Conservation (phyloP, 148 eudicot genomes). For the Cornus controversa region DNA sequence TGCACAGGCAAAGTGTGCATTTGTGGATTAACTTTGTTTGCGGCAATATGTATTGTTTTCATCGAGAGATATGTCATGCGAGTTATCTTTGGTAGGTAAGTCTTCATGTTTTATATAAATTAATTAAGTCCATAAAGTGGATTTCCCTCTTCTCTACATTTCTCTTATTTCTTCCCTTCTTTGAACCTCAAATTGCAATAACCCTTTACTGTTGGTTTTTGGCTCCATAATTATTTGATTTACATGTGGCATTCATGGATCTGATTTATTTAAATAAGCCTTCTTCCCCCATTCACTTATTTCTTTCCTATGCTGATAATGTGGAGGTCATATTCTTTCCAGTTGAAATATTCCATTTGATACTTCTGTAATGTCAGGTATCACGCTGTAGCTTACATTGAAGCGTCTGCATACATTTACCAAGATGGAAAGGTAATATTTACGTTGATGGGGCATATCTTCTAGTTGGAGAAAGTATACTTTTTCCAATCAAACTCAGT, state of each 20-base stretch:
- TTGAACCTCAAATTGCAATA: background rate
- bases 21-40: background rate
- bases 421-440: conserved; percentile 91
- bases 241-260: background rate
- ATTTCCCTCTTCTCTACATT: background rate
- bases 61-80: background rate
- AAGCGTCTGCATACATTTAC: conserved; percentile 87
- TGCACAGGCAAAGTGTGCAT: background rate
- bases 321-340: background rate
- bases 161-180: background rate
- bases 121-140: background rate
- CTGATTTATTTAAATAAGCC: too few species aligned
- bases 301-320: conserved; percentile 3
- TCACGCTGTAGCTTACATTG: conserved; percentile 94
- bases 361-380: conserved; percentile 53
- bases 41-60: background rate
- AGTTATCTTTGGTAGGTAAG: background rate
- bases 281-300: background rate
- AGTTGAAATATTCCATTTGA: background rate
- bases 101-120: background rate
- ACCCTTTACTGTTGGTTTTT: background rate
- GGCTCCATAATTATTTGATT: background rate
- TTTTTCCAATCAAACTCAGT: background rate
- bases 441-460: conserved; percentile 2
- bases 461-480: background rate